Conservation (phyloP, 2,329 filamentous ascomycete genomes). For the Malbranchea cinnamomea region DNA sequence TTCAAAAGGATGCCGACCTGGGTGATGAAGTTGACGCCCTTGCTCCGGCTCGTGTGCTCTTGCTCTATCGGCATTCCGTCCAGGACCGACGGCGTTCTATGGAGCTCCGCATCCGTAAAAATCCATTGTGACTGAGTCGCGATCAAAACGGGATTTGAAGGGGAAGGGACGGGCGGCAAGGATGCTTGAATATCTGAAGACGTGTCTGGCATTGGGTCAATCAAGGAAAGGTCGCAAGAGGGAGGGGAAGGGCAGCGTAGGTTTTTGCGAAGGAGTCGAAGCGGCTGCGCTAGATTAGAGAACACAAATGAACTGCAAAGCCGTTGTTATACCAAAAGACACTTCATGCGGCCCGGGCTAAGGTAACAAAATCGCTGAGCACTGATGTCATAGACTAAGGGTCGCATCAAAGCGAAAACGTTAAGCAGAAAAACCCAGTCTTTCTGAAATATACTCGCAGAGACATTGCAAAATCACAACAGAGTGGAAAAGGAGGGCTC, state of each 20-base stretch:
- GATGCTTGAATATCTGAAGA: slow-evolving; percentile 15
- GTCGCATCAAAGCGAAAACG: no score
- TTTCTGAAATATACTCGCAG: no score
- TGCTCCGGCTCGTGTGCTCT: slow-evolving; percentile 67
- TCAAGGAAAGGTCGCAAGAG: slow-evolving; percentile 1
- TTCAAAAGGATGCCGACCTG: slow-evolving; percentile 88
- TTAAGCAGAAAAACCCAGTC: no score
- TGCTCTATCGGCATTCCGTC: slow-evolving; percentile 65
- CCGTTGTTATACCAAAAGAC: no score
- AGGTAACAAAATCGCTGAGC: no score
- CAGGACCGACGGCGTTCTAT: slow-evolving; percentile 67
- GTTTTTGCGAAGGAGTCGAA: no score
- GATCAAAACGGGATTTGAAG: slow-evolving; percentile 34
- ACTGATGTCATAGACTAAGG: no score
- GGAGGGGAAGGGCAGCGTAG: not conserved
- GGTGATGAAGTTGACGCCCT: slow-evolving; percentile 92
- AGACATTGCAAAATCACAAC: no score
- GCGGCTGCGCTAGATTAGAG: no score
- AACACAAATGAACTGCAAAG: not conserved
- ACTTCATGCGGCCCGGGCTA: no score
- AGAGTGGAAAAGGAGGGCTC: no score
- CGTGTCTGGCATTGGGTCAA: slow-evolving; percentile 14
- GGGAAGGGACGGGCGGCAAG: slow-evolving; percentile 20
- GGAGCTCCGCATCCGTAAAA: slow-evolving; percentile 70
- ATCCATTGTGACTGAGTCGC: slow-evolving; percentile 64